Evolutionary conservation across 306 rosid genomes (phyloP), one percentile per base, ranked within the genome.

Genomic region (Biancaea sappan): DNA sequence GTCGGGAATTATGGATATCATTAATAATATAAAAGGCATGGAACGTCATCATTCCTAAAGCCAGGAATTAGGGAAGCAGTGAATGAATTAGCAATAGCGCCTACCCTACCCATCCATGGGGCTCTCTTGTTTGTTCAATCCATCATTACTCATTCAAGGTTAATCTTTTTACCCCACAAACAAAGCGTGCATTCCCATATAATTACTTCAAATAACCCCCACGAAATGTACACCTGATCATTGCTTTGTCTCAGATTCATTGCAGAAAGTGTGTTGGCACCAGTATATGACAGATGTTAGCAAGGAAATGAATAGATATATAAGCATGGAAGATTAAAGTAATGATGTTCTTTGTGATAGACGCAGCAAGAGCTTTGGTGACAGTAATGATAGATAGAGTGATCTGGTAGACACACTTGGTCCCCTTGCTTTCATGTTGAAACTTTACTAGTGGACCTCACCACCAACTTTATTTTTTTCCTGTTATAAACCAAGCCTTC

Each of bases 11-110:
- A 19, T 28, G 47, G 78, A 80, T 56, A 82, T 72, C 9, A 72
- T 79, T 60, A 32, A 31, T 16, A 32, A 8, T 10, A 37, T 16
- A 34, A 74, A 86, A 78, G 78, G 79, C 28, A 56, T 64, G 67
- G 77, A 25, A 80, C 69, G 82, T 46, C 54, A 79, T 79, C 66
- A 77, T 77, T 82, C 53, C n/a, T 54, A 67, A 69, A 80, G 82
- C 89, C 82, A 77, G 71, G 57, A 76, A 66, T 59, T 77, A 77
- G 58, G 88, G 81, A 32, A 77, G 79, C n/a, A n/a, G n/a, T n/a
- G n/a, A 71, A 83, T 53, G 41, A 66, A 58, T 73, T 29, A 67
- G 75, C 85, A n/a, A n/a, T n/a, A n/a, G n/a, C n/a, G n/a, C n/a
- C n/a, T n/a, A n/a, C 14, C 37, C 37, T 37, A 77, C 74, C 62